Percentiles rank a stretch among this genome's conserved stretches.
Evolutionary conservation across 257 asterid genomes (phyloP).

Genomic region (Forsythia viridissima): DNA sequence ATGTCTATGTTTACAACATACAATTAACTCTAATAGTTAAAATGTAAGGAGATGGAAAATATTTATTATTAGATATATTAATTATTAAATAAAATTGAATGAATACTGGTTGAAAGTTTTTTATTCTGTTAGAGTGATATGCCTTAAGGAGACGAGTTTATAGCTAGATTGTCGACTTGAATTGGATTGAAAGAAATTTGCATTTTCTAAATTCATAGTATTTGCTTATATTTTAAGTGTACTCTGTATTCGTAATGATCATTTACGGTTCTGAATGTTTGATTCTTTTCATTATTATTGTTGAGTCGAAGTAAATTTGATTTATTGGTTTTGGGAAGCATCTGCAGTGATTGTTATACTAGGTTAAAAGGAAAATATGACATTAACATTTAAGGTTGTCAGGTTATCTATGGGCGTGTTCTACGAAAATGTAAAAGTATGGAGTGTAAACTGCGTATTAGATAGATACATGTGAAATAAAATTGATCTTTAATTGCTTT

Average conservation of each 20-base stretch:
- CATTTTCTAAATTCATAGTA: background rate
- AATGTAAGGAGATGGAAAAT: background rate
- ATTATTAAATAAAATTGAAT: background rate
- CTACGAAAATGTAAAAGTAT: no score
- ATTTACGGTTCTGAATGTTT: background rate
- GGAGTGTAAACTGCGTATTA: no score
- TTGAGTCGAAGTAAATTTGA: background rate
- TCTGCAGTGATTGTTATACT: background rate
- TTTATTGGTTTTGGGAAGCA: background rate
- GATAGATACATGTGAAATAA: no score
- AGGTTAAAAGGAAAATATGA: background rate
- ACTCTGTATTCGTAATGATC: background rate
- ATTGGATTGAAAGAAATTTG: background rate
- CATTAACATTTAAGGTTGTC: background rate
- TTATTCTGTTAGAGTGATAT: background rate
- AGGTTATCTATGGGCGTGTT: no score
- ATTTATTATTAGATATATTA: background rate
- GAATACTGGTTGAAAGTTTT: background rate
- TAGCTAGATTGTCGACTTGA: background rate
- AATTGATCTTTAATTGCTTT: no score
- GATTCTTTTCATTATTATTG: background rate
- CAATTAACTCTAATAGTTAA: no score
- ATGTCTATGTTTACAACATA: no score
- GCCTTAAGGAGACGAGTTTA: background rate
- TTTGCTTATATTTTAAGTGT: background rate